These are phyloP conservation scores for Penicillium angulare DNA, from an alignment of 495 filamentous ascomycete species.

Conservation along the genomic window DNA sequence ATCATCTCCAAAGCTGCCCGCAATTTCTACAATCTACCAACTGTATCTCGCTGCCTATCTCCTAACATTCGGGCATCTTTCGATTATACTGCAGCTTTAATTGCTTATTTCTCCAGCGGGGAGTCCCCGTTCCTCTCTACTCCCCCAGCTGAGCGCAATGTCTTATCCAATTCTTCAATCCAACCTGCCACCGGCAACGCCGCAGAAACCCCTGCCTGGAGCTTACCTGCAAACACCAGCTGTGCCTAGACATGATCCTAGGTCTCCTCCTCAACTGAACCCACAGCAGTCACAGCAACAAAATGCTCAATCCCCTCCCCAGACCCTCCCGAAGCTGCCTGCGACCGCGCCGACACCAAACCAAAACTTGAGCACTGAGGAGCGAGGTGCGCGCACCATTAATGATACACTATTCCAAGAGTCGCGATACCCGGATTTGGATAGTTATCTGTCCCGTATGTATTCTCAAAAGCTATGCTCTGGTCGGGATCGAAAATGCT, in stretches of 20 bases:
- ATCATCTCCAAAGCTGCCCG: constrained; percentile 11
- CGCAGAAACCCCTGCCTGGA: constrained; percentile 65
- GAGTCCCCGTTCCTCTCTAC: constrained; percentile 18
- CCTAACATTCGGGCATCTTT: not conserved
- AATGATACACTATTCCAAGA: constrained; percentile 74
- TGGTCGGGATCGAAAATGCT: not conserved
- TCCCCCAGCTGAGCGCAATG: constrained; percentile 44
- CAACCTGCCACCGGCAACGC: constrained; percentile 47
- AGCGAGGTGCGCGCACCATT: constrained; percentile 79
- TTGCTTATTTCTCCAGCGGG: constrained; percentile 30
- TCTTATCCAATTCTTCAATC: constrained; percentile 55
- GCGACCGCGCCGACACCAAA: constrained; percentile 35
- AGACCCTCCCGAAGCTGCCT: constrained; percentile 35
- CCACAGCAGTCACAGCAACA: constrained; percentile 21
- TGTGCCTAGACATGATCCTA: constrained; percentile 5
- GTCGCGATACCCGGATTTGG: constrained; percentile 81
- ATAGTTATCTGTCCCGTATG: constrained; percentile 87
- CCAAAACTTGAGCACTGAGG: constrained; percentile 59
- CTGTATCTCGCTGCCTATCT: not conserved
- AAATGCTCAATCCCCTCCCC: constrained; percentile 20
- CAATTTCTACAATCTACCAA: constrained; percentile 7
- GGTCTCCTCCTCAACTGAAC: constrained; percentile 8
- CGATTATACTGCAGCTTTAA: constrained; percentile 5
- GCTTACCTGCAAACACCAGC: constrained; percentile 74
- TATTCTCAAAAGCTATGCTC: constrained; percentile 14